Evolutionary conservation across 2,329 filamentous ascomycete species (phyloP), one percentile per base, ranked within the genome.

Genomic region (Onygena corvina): DNA sequence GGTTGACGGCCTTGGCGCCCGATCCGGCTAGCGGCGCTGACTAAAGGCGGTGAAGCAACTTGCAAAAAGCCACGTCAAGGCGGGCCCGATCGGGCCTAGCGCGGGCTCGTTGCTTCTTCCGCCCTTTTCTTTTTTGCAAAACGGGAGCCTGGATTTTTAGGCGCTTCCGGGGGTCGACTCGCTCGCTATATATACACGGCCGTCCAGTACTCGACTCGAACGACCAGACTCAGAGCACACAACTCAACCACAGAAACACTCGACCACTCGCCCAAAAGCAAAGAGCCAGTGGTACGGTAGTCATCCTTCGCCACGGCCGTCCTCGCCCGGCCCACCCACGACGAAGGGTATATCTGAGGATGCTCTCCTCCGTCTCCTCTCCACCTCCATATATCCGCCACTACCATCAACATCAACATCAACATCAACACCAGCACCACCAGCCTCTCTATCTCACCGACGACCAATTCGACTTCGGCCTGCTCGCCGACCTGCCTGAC

Each of bases 381-480:
- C 11, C 29, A 9, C 42, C 36, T 23, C 25, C 36, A 40, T 40
- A 40, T 40, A 40, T 40, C 36, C 36, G 36, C 36, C 36, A 40
- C n/a, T n/a, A n/a, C n/a, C 46, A 44, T 23, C 49, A 53, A 16
- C 45, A 30, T 2, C 47, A 49, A 45, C 34, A 47, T 35, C 46
- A 50, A 20, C 40, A 47, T 9, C 20, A 21, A 23, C 40, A 45
- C 11, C 47, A 29, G 45, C 45, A 48, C 31, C 21, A 29, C 11
- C 47, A 36, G 33, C 34, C 45, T 9, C 5, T 33, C 9, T 30
- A 20, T 21, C 16, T 23, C 20, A n/a, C 25, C 20, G 14, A 21
- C 42, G 23, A 16, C 9, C 36, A 40, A 20, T 7, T 18, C 25
- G 23, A 46, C 6, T n/a, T 36, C 34, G 25, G 31, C 25, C 42